phyloP scores from a whole-genome alignment of 352 stramenopile genomes.

The Aphanomyces astaci region DNA sequence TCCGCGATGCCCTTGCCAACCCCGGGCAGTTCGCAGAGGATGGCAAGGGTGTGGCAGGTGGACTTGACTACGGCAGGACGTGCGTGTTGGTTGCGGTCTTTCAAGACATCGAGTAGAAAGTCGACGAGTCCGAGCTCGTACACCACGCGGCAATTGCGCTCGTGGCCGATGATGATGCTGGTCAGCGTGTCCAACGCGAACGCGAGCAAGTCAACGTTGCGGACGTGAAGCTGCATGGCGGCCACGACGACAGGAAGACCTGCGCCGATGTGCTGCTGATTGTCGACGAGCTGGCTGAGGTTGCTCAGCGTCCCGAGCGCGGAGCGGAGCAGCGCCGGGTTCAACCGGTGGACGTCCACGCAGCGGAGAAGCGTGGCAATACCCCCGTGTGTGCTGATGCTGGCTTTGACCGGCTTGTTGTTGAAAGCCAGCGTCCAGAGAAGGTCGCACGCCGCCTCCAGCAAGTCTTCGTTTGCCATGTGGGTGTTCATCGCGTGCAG shows the following conservation, averaged over 20 bases:
- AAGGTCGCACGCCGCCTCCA: slow-evolving; percentile 41
- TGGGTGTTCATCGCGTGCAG: slow-evolving; percentile 38
- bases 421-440: slow-evolving; percentile 48
- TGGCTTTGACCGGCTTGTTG: slow-evolving; percentile 37
- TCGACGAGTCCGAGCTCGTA: slow-evolving; percentile 29
- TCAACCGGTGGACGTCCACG: slow-evolving; percentile 26
- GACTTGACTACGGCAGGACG: slow-evolving; percentile 37
- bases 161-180: slow-evolving; percentile 39
- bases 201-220: slow-evolving; percentile 33
- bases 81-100: slow-evolving; percentile 20
- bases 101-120: slow-evolving; percentile 29
- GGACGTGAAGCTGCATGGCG: slow-evolving; percentile 30
- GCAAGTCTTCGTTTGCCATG: slow-evolving; percentile 25
- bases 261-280: slow-evolving; percentile 38
- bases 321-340: slow-evolving; percentile 36
- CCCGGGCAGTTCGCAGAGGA: slow-evolving; percentile 38
- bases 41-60: slow-evolving; percentile 37
- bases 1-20: slow-evolving; percentile 34
- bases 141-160: slow-evolving; percentile 33
- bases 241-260: slow-evolving; percentile 24
- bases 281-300: slow-evolving; percentile 38
- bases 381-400: slow-evolving; percentile 34
- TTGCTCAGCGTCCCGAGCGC: slow-evolving; percentile 42
- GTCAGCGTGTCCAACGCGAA: slow-evolving; percentile 44
- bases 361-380: slow-evolving; percentile 24